Conservation (phyloP, 148 eudicot genomes). For the Camellia sinensis region DNA sequence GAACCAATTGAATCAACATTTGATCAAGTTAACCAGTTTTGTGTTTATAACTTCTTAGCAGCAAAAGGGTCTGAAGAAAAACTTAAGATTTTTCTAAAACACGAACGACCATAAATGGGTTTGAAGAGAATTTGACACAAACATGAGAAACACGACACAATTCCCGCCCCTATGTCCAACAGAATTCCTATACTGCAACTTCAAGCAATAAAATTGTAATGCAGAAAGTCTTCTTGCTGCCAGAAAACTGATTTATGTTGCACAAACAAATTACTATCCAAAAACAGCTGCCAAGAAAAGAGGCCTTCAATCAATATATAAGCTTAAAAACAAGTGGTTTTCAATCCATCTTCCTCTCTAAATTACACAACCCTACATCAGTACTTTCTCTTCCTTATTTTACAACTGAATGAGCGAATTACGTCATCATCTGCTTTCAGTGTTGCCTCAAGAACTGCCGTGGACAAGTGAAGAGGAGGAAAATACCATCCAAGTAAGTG, state of each 20-base stretch:
- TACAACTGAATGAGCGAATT: constrained; percentile 68
- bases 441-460: constrained; percentile 42
- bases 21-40: too few relatives aligned
- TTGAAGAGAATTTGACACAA: too few relatives aligned
- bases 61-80: too few relatives aligned
- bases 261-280: not conserved
- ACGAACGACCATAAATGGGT: too few relatives aligned
- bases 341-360: not conserved
- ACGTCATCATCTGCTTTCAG: constrained; percentile 59
- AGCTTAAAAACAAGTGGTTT: not conserved
- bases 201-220: not conserved
- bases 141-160: too few relatives aligned
- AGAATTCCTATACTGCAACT: not conserved
- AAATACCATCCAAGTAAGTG: constrained; percentile 82
- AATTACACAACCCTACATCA: constrained; percentile 15
- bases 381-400: constrained; percentile 67
- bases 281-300: not conserved
- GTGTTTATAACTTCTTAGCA: too few relatives aligned
- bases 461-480: constrained; percentile 77
- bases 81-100: too few relatives aligned
- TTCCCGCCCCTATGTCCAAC: too few relatives aligned
- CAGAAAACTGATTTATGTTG: not conserved
- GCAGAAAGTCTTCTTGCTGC: not conserved
- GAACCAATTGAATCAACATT: too few relatives aligned
- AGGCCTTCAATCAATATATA: not conserved